Evolutionary conservation across 1,284 basidiomycete species (phyloP).

Genomic region (Retiboletus fuscus): DNA sequence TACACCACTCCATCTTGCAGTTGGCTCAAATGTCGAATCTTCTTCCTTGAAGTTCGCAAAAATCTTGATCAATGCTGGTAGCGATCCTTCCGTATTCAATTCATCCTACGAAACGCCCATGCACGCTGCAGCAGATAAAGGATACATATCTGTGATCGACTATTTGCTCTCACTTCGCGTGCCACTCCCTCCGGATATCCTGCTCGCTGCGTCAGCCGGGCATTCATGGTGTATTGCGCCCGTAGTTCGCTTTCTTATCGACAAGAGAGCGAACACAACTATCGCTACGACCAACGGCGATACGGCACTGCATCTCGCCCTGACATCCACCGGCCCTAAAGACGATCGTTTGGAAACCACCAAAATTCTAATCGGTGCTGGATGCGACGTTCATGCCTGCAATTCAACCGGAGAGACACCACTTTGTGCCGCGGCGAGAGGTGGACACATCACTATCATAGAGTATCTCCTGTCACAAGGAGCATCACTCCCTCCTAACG

Average conservation of each 20-base stretch:
- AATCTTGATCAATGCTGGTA: no score
- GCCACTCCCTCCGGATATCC: neutral
- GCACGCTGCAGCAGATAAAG: neutral
- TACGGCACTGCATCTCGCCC: neutral
- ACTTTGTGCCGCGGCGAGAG: neutral
- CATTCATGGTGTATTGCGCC: neutral
- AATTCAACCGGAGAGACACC: no score
- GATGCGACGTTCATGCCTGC: no score
- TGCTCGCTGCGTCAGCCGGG: neutral
- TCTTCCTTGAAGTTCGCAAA: no score
- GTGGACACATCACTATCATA: neutral
- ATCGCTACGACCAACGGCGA: neutral
- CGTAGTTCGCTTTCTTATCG: neutral
- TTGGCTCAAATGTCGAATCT: no score
- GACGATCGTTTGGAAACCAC: neutral
- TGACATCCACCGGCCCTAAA: rapidly evolving
- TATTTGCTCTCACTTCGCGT: neutral
- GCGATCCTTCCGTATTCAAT: no score
- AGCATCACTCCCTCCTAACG: neutral
- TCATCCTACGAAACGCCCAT: no score
- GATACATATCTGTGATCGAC: neutral
- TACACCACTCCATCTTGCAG: no score
- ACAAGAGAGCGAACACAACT: neutral
- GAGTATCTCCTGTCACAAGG: neutral
- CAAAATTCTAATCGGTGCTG: no score